These are phyloP conservation scores for Vachellia pachyceras DNA, from an alignment of 306 rosid genomes.

Conservation along the genomic window DNA sequence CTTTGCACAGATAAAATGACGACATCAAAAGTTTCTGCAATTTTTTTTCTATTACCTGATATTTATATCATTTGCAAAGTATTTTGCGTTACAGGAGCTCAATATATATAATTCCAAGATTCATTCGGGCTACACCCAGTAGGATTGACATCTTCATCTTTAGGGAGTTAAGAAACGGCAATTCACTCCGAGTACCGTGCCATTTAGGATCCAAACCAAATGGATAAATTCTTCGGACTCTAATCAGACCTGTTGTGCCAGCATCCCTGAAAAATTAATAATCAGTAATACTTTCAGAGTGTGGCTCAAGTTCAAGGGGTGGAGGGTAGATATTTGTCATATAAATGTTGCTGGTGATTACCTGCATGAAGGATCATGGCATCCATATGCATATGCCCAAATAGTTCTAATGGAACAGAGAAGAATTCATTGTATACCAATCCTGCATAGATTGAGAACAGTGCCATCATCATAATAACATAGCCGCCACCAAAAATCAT, in stretches of 20 bases:
- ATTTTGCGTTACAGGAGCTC: constrained; percentile 6
- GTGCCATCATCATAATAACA: constrained; percentile 21
- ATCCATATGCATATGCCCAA: constrained; percentile 21
- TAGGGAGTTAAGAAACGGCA: constrained; percentile 17
- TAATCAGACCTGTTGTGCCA: neutral
- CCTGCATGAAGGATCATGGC: constrained; percentile 23
- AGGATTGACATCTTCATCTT: constrained; percentile 30
- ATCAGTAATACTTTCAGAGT: neutral
- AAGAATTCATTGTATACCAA: constrained; percentile 15
- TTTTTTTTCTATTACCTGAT: neutral
- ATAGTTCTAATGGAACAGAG: constrained; percentile 25
- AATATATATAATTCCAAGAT: constrained; percentile 17
- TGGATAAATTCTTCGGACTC: neutral
- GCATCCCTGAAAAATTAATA: constrained; percentile 4
- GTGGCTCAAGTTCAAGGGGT: neutral
- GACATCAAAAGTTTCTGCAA: neutral
- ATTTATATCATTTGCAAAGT: constrained; percentile 7
- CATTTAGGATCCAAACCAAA: constrained; percentile 22
- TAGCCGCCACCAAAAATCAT: constrained; percentile 28
- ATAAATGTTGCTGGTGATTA: neutral
- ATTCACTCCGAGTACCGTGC: constrained; percentile 15
- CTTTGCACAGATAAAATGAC: neutral
- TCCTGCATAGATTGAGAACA: constrained; percentile 30
- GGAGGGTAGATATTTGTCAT: neutral
- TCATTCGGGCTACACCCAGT: constrained; percentile 17